phyloP scores from a whole-genome alignment of 2,329 filamentous ascomycete species.

The Xenoacremonium recifei region DNA sequence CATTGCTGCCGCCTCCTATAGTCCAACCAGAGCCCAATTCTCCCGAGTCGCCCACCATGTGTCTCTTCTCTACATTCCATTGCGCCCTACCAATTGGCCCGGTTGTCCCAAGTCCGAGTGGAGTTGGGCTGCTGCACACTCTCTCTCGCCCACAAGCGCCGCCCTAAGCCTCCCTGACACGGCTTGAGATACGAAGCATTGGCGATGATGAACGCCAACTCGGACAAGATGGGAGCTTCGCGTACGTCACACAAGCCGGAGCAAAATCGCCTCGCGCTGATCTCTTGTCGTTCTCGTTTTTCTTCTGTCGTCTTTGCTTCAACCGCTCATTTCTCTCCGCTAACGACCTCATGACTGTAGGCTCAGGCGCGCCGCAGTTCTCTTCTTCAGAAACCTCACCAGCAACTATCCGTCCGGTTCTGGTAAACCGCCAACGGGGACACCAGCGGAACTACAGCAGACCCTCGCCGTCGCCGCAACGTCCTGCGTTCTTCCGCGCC shows the following conservation, averaged over 20 bases:
- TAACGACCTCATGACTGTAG: slow-evolving; percentile 20
- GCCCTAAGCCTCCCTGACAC: slow-evolving; percentile 1
- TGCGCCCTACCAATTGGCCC: slow-evolving; percentile 33
- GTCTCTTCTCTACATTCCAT: slow-evolving; percentile 29
- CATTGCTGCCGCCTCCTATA: slow-evolving; percentile 7
- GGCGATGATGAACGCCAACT: slow-evolving; percentile 37
- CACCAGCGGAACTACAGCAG: slow-evolving; percentile 12
- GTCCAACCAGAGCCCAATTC: slow-evolving; percentile 34
- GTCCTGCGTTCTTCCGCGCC: slow-evolving; percentile 29
- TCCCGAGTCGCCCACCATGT: slow-evolving; percentile 28
- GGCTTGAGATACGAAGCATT: not conserved
- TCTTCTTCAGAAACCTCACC: slow-evolving; percentile 14
- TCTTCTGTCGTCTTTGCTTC: no score
- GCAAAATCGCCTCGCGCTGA: no score
- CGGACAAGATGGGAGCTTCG: slow-evolving; percentile 35
- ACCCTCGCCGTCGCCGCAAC: slow-evolving; percentile 33
- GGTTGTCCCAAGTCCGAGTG: slow-evolving; percentile 27
- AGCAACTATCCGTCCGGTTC: slow-evolving; percentile 22
- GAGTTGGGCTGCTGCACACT: slow-evolving; percentile 27
- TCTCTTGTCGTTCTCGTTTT: no score
- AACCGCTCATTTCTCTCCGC: no score
- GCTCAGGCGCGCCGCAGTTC: slow-evolving; percentile 1
- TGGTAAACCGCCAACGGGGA: slow-evolving; percentile 1
- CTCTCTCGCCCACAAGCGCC: no score
- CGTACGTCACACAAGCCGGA: slow-evolving; percentile 29